These are phyloP conservation scores for Globisporangium solare DNA, from an alignment of 352 stramenopile species.

Conservation along the genomic window DNA sequence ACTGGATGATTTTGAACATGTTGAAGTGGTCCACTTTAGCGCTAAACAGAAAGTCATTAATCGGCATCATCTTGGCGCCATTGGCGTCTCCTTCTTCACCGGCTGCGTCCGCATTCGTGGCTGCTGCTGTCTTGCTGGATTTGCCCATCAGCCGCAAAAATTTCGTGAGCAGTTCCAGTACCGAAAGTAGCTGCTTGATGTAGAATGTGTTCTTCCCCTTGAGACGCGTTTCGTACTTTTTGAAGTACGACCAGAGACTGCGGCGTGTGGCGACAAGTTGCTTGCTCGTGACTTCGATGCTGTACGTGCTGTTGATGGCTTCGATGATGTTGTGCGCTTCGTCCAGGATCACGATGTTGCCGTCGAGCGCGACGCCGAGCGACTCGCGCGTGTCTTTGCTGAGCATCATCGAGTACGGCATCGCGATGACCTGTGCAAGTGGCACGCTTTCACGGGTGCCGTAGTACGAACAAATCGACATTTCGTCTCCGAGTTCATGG, in stretches of 20 bases:
- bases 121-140: conserved; percentile 6
- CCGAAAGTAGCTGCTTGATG: conserved; percentile 84
- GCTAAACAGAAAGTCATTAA: conserved; percentile 86
- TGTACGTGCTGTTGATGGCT: conserved; percentile 91
- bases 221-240: conserved; percentile 85
- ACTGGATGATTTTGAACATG: conserved; percentile 87
- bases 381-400: conserved; percentile 89
- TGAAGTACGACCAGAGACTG: conserved; percentile 83
- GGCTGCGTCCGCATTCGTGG: neutral
- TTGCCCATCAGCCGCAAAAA: conserved; percentile 64
- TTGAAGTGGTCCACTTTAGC: conserved; percentile 84
- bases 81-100: conserved; percentile 22
- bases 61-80: conserved; percentile 63
- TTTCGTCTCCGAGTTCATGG: conserved; percentile 81
- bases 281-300: conserved; percentile 69
- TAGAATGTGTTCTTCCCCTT: conserved; percentile 87
- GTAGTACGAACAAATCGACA: conserved; percentile 97
- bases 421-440: conserved; percentile 85
- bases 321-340: conserved; percentile 99
- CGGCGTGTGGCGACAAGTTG: conserved; percentile 65
- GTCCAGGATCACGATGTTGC: conserved; percentile 96
- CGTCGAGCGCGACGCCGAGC: conserved; percentile 80
- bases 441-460: conserved; percentile 86
- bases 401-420: conserved; percentile 93
- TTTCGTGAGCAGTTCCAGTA: conserved; percentile 73